Evolutionary conservation across 2,329 filamentous ascomycete species (phyloP).

Genomic region (Coniochaeta prunicola): DNA sequence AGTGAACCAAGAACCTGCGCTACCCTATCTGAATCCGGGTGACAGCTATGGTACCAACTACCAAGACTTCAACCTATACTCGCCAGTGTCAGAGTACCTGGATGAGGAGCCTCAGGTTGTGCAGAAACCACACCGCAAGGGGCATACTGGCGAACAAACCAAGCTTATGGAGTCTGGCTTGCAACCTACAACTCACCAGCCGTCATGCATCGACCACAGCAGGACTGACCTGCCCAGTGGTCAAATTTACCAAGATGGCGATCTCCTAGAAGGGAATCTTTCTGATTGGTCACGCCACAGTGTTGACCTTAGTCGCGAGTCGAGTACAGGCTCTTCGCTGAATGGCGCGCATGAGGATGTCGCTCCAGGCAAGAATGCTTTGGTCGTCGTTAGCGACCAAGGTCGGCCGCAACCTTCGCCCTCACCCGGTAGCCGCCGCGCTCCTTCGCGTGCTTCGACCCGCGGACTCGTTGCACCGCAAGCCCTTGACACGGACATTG

Average conservation of each 20-base stretch:
- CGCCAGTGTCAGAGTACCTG: slow-evolving; percentile 31
- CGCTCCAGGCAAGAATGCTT: neutral
- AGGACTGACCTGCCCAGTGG: neutral
- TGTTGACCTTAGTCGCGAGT: neutral
- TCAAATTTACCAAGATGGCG: neutral
- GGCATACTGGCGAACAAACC: slow-evolving; percentile 3
- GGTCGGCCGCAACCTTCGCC: neutral
- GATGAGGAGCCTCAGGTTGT: slow-evolving; percentile 36
- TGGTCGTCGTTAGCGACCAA: neutral
- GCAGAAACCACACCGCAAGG: slow-evolving; percentile 6
- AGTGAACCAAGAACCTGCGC: slow-evolving; percentile 13
- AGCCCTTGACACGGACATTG: neutral
- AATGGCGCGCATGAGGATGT: neutral
- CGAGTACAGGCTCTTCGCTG: neutral
- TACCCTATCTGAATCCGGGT: slow-evolving; percentile 34
- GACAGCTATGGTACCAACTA: slow-evolving; percentile 33
- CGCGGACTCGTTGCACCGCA: neutral
- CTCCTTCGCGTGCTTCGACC: neutral
- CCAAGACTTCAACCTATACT: slow-evolving; percentile 49
- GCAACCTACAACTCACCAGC: neutral
- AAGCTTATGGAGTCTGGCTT: neutral
- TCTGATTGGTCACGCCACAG: neutral
- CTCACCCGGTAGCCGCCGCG: neutral
- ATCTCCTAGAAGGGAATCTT: neutral
- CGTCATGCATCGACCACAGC: neutral